Percentiles rank a stretch among this genome's conserved stretches.
phyloP scores from a whole-genome alignment of 805 yeast genomes.

The Cephaloascus fragrans region DNA sequence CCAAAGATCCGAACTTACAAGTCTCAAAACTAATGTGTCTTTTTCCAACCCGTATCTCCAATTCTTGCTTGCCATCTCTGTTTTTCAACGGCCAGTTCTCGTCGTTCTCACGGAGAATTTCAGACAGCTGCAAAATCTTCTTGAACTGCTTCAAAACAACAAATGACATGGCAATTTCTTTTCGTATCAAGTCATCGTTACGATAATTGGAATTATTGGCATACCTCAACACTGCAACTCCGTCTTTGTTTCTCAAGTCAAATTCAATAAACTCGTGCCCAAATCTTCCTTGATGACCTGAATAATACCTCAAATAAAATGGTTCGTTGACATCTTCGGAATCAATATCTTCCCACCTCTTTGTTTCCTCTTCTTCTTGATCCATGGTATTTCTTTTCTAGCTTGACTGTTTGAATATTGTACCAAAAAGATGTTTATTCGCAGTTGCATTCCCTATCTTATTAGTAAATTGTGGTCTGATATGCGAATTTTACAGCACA shows the following conservation, averaged over 20 bases:
- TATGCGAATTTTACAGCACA: no score
- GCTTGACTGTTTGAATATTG: no score
- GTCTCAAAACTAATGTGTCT: conserved; percentile 22
- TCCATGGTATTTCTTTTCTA: neutral
- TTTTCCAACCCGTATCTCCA: conserved; percentile 26
- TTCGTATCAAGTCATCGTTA: conserved; percentile 28
- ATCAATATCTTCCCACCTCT: conserved; percentile 1
- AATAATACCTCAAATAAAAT: conserved; percentile 30
- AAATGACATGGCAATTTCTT: conserved; percentile 21
- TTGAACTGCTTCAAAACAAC: conserved; percentile 22
- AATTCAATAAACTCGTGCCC: conserved; percentile 35
- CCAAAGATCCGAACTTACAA: conserved; percentile 24
- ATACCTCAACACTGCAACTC: conserved; percentile 15
- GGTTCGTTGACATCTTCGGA: conserved; percentile 9
- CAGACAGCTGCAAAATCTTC: conserved; percentile 23
- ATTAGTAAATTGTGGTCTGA: no score
- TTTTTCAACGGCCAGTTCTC: conserved; percentile 28
- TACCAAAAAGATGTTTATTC: no score
- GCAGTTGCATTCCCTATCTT: no score
- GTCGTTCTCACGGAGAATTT: conserved; percentile 29
- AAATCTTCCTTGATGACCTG: conserved; percentile 31
- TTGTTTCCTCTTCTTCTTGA: conserved; percentile 6
- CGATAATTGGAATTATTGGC: conserved; percentile 38
- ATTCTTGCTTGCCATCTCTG: conserved; percentile 29
- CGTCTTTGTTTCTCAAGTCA: conserved; percentile 3